These are phyloP conservation scores for Aphanomyces invadans DNA, from an alignment of 352 stramenopile genomes.

Conservation along the genomic window DNA sequence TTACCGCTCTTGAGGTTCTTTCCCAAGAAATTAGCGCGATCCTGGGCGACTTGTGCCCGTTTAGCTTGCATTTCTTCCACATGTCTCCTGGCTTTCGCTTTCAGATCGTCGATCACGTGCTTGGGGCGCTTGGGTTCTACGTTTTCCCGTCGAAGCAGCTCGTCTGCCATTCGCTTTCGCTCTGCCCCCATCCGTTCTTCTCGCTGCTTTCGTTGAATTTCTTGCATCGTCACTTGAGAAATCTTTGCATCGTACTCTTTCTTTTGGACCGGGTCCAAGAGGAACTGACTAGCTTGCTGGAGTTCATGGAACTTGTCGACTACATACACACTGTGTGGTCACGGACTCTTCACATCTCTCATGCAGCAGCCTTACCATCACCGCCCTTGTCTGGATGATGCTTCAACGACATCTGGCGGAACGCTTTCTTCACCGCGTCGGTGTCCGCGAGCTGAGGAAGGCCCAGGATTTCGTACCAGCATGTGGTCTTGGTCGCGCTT, in stretches of 20 bases:
- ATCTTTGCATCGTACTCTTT: slow-evolving; percentile 75
- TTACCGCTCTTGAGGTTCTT: not conserved
- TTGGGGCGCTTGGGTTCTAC: slow-evolving; percentile 2
- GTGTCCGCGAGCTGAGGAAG: slow-evolving; percentile 55
- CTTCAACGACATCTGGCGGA: slow-evolving; percentile 74
- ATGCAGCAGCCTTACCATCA: slow-evolving; percentile 39
- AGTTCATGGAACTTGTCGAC: slow-evolving; percentile 79
- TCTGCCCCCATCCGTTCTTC: slow-evolving; percentile 49
- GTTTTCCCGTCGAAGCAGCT: slow-evolving; percentile 1
- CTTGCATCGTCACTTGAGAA: slow-evolving; percentile 47
- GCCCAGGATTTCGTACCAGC: slow-evolving; percentile 58
- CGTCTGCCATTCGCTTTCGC: slow-evolving; percentile 25
- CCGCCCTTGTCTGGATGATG: slow-evolving; percentile 75
- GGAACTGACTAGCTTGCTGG: slow-evolving; percentile 60
- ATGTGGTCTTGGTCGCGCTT: not conserved
- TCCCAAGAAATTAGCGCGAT: not conserved
- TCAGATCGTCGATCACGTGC: slow-evolving; percentile 6
- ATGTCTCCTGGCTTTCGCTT: not conserved
- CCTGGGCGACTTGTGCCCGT: not conserved
- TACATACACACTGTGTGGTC: slow-evolving; percentile 29
- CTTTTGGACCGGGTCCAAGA: slow-evolving; percentile 74
- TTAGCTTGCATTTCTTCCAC: slow-evolving; percentile 12
- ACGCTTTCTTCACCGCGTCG: slow-evolving; percentile 64
- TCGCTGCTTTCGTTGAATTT: slow-evolving; percentile 59
- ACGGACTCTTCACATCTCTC: not conserved